Base-by-base conservation (phyloP, 169 alveolate species). In the Plasmodium vivax region DNA sequence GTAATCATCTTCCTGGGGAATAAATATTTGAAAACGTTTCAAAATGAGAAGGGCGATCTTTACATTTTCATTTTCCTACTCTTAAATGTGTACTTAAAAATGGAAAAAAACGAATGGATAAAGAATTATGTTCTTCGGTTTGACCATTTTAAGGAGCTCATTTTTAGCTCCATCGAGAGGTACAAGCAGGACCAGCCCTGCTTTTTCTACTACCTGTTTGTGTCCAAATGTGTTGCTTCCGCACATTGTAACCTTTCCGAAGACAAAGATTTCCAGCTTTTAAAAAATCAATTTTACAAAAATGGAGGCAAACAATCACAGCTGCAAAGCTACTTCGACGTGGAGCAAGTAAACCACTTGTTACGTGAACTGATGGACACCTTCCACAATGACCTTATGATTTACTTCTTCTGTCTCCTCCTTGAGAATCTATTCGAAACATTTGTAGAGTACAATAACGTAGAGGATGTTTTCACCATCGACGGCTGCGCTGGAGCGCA, bases 81-180 rank as follows among this genome's bases (percentile, higher is more conserved):
- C 81, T 80, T 90, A 80, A 90, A 90, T 80, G 12, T 82, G 10
- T 45, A 41, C 23, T 81, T 90, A 32, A 81, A 90, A 81, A 90
- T 82, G 47, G 94, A 90, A 90, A 90, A 90, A 80, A 90, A 36
- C 16, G 12, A 58, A 41, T 90, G 94, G 90, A 19, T 81, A 10
- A 90, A 81, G 43, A 81, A 58, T 27, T 82, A 81, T 23, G 74
- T 82, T 43, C 82, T 45, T 14, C 85, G 72, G n/a, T 79, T 68
- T 43, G 79, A 62, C 1, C 74, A 90, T 82, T 90, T 90, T 82
- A 82, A 81, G 54, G 27, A 90, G n/a, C 7, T 82, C 12, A 34
- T 90, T 34, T 90, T 71, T 41, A 41, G 58, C 51, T 81, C 92
- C 16, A 81, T 90, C n/a, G 72, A 90, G 9, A 58, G 9, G 30